Conservation (phyloP, 2,329 filamentous ascomycete species). For the Pseudopithomyces maydicus region DNA sequence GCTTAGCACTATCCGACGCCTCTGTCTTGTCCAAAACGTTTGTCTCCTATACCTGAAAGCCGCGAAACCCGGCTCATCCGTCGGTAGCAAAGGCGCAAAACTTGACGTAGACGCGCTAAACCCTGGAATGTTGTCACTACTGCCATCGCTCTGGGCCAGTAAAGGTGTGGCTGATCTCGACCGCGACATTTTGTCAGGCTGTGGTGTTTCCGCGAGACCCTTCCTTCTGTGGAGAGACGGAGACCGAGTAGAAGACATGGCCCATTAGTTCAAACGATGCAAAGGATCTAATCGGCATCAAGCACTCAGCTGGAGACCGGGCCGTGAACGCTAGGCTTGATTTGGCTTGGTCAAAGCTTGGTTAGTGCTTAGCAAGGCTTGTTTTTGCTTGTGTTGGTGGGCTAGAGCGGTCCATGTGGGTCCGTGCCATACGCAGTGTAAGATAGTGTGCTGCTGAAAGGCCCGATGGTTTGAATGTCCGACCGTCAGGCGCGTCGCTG, state of each 20-base stretch:
- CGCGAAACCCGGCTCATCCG: background rate
- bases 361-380: conserved; percentile 6
- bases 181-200: background rate
- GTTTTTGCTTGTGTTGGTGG: background rate
- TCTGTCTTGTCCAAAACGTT: background rate
- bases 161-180: background rate
- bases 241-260: background rate
- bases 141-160: background rate
- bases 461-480: too few species aligned
- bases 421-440: background rate
- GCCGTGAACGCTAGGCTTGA: background rate
- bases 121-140: background rate
- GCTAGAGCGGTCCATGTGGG: background rate
- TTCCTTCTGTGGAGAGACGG: background rate
- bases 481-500: too few species aligned
- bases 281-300: background rate
- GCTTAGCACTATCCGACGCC: background rate
- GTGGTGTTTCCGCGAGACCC: background rate
- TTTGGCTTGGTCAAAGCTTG: background rate
- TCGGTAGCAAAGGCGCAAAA: background rate
- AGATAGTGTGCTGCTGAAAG: background rate
- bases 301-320: background rate
- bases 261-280: background rate
- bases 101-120: background rate
- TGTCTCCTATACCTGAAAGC: background rate